phyloP scores from a whole-genome alignment of 1,139 yeast species.

The Candida albicans region DNA sequence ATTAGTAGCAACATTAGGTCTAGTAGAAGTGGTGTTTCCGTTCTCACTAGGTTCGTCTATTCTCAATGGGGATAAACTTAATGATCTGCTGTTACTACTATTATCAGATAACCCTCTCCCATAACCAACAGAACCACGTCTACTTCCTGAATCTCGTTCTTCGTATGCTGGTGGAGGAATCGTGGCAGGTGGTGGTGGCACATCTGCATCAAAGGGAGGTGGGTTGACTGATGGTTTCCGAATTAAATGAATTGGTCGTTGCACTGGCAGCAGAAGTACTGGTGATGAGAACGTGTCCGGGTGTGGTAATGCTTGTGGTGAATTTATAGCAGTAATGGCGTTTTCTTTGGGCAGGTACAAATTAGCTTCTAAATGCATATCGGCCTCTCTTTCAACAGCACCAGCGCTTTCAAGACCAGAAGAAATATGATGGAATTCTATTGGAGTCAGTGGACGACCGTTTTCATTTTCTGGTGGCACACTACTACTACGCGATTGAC shows the following conservation, averaged over 20 bases:
- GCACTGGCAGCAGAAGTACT: slow-evolving; percentile 36
- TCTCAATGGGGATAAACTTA: slow-evolving; percentile 16
- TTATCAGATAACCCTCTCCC: neutral
- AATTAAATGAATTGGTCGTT: slow-evolving; percentile 36
- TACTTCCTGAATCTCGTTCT: slow-evolving; percentile 18
- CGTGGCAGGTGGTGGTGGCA: slow-evolving; percentile 29
- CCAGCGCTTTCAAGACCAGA: slow-evolving; percentile 33
- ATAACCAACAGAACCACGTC: slow-evolving; percentile 7
- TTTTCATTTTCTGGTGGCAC: neutral
- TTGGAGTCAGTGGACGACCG: slow-evolving; percentile 4
- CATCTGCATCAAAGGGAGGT: slow-evolving; percentile 39
- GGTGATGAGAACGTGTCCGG: slow-evolving; percentile 34
- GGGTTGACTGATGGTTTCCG: slow-evolving; percentile 43
- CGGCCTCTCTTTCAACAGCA: slow-evolving; percentile 22
- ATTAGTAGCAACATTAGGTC: slow-evolving; percentile 1
- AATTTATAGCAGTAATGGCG: slow-evolving; percentile 35
- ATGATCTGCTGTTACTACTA: slow-evolving; percentile 13
- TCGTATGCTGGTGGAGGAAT: slow-evolving; percentile 41
- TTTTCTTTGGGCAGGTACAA: slow-evolving; percentile 55
- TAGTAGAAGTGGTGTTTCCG: neutral
- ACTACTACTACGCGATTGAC: slow-evolving; percentile 1
- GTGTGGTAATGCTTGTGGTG: slow-evolving; percentile 61
- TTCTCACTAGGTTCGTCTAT: slow-evolving; percentile 12
- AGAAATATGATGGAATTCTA: slow-evolving; percentile 33
- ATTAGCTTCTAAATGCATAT: slow-evolving; percentile 57